Evolutionary conservation across 148 eudicot species (phyloP).

Genomic region (Polygonum aviculare): DNA sequence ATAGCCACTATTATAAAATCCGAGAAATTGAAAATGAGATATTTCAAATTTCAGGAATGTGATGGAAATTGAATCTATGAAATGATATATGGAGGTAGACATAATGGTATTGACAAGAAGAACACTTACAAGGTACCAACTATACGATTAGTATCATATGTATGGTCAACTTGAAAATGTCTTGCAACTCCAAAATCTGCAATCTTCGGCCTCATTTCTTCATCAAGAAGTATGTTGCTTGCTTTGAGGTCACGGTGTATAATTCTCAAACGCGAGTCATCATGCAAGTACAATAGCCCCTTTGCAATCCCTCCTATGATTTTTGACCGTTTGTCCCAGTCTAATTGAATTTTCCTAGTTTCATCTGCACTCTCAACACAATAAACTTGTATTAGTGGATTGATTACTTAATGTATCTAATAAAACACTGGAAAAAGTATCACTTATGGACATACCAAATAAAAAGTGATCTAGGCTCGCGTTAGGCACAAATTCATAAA

Average conservation of each 20-base stretch:
- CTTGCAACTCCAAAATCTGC: conserved; percentile 31
- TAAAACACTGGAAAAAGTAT: no score
- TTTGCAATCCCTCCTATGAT: conserved; percentile 20
- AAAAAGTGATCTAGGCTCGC: conserved; percentile 26
- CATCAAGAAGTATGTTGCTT: conserved; percentile 22
- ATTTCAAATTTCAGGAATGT: no score
- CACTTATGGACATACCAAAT: conserved; percentile 10
- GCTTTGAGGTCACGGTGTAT: conserved; percentile 20
- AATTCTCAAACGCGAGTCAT: conserved; percentile 14
- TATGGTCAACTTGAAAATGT: conserved; percentile 16
- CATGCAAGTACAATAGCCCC: conserved; percentile 21
- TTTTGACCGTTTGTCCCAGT: conserved; percentile 22
- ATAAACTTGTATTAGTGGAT: no score
- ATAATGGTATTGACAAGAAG: no score
- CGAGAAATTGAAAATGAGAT: background rate
- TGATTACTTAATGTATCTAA: no score
- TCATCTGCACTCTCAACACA: conserved; percentile 1
- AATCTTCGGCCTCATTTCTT: conserved; percentile 22
- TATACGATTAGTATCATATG: conserved; percentile 18
- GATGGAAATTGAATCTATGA: no score
- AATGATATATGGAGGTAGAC: no score
- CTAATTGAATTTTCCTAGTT: background rate
- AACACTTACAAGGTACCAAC: conserved; percentile 29
- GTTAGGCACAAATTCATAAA: conserved; percentile 37
- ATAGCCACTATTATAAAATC: background rate